phyloP scores from a whole-genome alignment of 345 rosid species.

The Eucalyptus urophylla region DNA sequence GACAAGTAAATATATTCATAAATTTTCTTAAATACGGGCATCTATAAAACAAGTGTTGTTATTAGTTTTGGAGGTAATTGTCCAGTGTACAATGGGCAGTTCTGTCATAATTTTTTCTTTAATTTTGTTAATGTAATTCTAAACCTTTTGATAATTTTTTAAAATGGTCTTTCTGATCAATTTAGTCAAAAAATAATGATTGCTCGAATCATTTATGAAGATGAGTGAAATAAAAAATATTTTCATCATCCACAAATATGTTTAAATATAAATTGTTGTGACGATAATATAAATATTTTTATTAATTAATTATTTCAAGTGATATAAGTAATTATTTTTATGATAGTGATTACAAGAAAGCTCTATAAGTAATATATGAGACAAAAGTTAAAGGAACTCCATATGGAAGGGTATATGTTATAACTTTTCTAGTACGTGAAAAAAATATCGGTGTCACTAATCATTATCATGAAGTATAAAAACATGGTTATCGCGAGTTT shows the following conservation, averaged over 20 bases:
- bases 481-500: rapidly evolving
- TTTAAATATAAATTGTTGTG: not conserved
- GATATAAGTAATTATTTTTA: no score
- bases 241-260: no score
- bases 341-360: not conserved
- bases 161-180: no score
- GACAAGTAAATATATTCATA: not conserved
- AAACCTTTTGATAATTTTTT: no score
- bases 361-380: not conserved
- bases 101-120: not conserved
- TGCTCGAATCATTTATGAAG: not conserved
- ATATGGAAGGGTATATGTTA: not conserved
- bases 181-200: no score
- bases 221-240: no score
- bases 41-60: not conserved
- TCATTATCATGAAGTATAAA: not conserved
- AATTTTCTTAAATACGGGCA: not conserved
- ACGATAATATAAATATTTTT: no score
- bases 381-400: rapidly evolving
- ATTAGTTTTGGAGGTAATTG: not conserved
- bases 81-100: no score
- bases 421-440: not conserved
- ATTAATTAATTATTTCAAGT: no score
- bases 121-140: no score
- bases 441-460: not conserved